Percentiles rank a stretch among this genome's conserved stretches.
phyloP scores from a whole-genome alignment of 2,329 filamentous ascomycete genomes.

The Sarocladium brachiariae region DNA sequence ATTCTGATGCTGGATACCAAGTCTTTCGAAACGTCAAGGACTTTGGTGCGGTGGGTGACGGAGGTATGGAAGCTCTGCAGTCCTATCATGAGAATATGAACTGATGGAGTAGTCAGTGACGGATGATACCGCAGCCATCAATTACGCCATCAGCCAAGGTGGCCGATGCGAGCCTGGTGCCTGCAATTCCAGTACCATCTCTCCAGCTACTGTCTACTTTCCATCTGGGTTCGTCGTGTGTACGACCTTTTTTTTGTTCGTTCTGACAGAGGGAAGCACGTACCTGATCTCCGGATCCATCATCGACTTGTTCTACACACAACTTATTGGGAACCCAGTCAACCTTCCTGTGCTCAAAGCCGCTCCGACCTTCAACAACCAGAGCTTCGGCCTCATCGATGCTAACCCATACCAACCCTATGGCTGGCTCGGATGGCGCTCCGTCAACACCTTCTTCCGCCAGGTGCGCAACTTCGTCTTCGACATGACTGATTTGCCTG shows the following conservation, averaged over 20 bases:
- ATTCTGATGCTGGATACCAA: slow-evolving; percentile 31
- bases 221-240: slow-evolving; percentile 25
- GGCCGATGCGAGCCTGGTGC: slow-evolving; percentile 32
- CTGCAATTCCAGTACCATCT: slow-evolving; percentile 17
- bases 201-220: slow-evolving; percentile 30
- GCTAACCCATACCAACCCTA: slow-evolving; percentile 36
- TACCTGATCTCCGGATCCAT: slow-evolving; percentile 67
- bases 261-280: slow-evolving; percentile 32
- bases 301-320: slow-evolving; percentile 71
- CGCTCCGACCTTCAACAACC: slow-evolving; percentile 35
- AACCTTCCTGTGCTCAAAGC: slow-evolving; percentile 50
- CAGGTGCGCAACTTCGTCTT: slow-evolving; percentile 52
- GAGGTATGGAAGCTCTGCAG: slow-evolving; percentile 13
- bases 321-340: slow-evolving; percentile 65
- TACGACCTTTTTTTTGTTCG: not conserved
- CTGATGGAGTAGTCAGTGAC: slow-evolving; percentile 27
- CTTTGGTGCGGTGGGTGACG: slow-evolving; percentile 34
- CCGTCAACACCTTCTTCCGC: slow-evolving; percentile 55
- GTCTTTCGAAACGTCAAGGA: slow-evolving; percentile 43
- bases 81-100: not conserved
- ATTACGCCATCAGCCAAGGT: slow-evolving; percentile 57
- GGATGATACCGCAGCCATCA: slow-evolving; percentile 79
- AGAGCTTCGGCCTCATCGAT: slow-evolving; percentile 39
- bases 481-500: slow-evolving; percentile 44
- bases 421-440: slow-evolving; percentile 36